Evolutionary conservation across 164 flowering plant genomes (phyloP).

Genomic region (Aristolochia californica): DNA sequence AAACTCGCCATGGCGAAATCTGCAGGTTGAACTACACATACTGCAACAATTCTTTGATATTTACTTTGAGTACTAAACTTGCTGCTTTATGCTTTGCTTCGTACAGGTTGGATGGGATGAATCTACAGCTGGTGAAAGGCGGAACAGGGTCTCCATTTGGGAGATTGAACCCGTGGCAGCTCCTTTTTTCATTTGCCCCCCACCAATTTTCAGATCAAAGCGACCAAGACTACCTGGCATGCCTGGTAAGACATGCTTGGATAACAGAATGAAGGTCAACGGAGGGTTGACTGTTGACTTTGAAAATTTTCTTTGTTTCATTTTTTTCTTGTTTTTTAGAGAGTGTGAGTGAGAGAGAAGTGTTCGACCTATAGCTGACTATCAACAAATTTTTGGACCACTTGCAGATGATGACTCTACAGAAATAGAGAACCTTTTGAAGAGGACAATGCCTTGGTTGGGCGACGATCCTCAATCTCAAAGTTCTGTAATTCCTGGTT

Average conservation of each 20-base stretch:
- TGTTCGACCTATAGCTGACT: not conserved
- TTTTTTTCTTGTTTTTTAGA: not conserved
- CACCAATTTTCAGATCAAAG: constrained; percentile 84
- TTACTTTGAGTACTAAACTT: no score
- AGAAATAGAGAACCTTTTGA: constrained; percentile 62
- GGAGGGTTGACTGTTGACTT: not conserved
- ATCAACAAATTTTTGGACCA: not conserved
- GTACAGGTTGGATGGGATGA: constrained; percentile 98
- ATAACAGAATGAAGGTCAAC: no score
- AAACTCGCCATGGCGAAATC: constrained; percentile 95
- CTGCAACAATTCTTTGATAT: no score
- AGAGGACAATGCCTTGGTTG: constrained; percentile 88
- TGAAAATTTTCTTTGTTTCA: not conserved
- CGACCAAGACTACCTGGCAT: constrained; percentile 89
- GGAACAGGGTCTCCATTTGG: constrained; percentile 90
- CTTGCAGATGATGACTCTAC: constrained; percentile 67
- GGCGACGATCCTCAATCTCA: constrained; percentile 66
- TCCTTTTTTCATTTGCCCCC: constrained; percentile 92
- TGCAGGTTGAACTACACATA: constrained; percentile 50
- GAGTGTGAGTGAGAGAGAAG: not conserved
- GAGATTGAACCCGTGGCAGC: constrained; percentile 97
- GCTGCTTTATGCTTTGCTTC: no score
- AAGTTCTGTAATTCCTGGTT: constrained; percentile 38
- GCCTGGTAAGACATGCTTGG: constrained; percentile 45
- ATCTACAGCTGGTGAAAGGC: constrained; percentile 86